Conservation (phyloP, 2,329 filamentous ascomycete species). For the Talaromyces pinophilus region DNA sequence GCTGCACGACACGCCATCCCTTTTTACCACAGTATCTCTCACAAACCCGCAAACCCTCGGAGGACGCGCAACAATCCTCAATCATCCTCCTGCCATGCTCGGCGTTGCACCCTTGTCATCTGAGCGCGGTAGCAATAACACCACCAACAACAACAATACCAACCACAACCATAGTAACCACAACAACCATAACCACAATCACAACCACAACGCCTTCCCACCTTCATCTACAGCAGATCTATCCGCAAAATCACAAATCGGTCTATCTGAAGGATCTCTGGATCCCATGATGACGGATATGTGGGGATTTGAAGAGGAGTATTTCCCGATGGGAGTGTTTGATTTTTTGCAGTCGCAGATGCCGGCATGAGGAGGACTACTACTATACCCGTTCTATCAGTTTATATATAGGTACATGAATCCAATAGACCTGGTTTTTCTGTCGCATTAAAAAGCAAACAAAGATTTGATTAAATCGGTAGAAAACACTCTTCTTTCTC, state of each 20-base stretch:
- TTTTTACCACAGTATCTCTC: conserved; percentile 41
- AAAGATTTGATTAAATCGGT: neutral
- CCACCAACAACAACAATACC: neutral
- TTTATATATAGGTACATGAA: conserved; percentile 10
- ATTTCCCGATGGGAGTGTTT: conserved; percentile 46
- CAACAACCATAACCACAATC: conserved; percentile 9
- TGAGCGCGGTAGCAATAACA: conserved; percentile 32
- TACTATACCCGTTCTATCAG: conserved; percentile 1
- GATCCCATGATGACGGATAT: conserved; percentile 46
- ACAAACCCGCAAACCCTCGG: conserved; percentile 41
- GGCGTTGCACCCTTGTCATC: conserved; percentile 43
- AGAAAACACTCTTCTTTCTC: neutral
- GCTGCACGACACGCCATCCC: conserved; percentile 33
- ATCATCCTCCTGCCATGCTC: conserved; percentile 34
- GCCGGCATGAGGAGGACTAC: conserved; percentile 36
- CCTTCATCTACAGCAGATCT: conserved; percentile 24
- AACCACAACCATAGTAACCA: conserved; percentile 1
- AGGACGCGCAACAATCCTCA: conserved; percentile 40
- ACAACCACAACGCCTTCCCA: conserved; percentile 32
- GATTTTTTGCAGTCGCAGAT: conserved; percentile 46
- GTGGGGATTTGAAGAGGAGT: conserved; percentile 46
- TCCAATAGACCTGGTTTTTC: conserved; percentile 6
- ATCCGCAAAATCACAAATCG: conserved; percentile 27
- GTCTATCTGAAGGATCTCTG: conserved; percentile 40
- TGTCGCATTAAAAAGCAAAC: neutral